Conservation (phyloP, 768 basidiomycete species). For the Coprinopsis sp. region DNA sequence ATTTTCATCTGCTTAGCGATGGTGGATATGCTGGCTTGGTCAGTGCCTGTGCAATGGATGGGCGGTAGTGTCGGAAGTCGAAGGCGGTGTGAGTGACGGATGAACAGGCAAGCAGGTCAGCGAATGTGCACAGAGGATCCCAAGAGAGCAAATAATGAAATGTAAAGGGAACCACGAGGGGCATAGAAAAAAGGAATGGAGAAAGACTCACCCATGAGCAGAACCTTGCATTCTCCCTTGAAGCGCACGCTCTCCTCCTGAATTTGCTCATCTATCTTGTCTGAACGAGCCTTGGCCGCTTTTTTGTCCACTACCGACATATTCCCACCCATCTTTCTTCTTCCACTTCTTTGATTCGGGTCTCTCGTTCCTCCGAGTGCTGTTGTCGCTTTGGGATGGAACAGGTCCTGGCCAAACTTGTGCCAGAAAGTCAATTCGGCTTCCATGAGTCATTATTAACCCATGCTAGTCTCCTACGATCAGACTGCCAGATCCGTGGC, state of each 20-base stretch:
- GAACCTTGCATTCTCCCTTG: constrained; percentile 87
- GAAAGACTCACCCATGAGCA: constrained; percentile 73
- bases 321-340: constrained; percentile 58
- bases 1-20: constrained; percentile 99
- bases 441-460: no score
- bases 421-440: no score
- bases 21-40: constrained; percentile 92
- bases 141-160: background rate
- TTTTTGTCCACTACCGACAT: constrained; percentile 55
- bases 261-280: constrained; percentile 75
- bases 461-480: no score
- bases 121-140: background rate
- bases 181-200: background rate
- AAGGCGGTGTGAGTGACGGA: background rate
- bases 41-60: constrained; percentile 66
- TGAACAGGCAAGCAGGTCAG: background rate
- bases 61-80: no score
- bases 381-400: no score
- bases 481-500: no score
- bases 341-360: background rate
- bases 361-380: no score
- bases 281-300: constrained; percentile 57
- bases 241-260: constrained; percentile 83
- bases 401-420: no score
- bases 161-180: background rate